These are phyloP conservation scores for Fraxinus albicans DNA, from an alignment of 305 asterid species.

Conservation along the genomic window DNA sequence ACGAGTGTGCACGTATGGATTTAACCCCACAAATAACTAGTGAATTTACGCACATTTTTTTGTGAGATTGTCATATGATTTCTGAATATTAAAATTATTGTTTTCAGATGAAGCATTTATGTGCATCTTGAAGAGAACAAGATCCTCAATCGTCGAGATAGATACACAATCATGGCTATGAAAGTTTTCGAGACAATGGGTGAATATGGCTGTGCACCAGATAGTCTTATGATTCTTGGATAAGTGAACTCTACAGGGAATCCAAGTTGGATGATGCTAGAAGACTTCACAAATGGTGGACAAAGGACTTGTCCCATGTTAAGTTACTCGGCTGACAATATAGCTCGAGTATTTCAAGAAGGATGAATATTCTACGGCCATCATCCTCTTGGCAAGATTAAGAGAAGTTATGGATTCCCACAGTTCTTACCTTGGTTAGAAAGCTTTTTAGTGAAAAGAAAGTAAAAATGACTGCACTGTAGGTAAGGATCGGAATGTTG, in stretches of 20 bases:
- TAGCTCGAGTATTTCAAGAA: slow-evolving; percentile 78
- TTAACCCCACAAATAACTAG: not conserved
- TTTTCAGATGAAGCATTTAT: not conserved
- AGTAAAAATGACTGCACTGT: slow-evolving; percentile 58
- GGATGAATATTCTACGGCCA: slow-evolving; percentile 51
- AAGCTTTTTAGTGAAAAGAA: slow-evolving; percentile 81
- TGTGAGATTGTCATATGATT: not conserved
- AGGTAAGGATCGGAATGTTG: slow-evolving; percentile 45
- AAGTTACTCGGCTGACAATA: slow-evolving; percentile 78
- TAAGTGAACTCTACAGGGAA: slow-evolving; percentile 85
- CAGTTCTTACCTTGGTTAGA: slow-evolving; percentile 68
- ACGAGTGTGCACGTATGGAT: not conserved
- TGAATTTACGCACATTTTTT: not conserved
- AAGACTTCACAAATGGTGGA: slow-evolving; percentile 57
- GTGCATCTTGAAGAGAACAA: not conserved
- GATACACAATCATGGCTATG: slow-evolving; percentile 52
- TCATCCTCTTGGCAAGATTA: slow-evolving; percentile 52
- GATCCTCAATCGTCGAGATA: slow-evolving; percentile 42
- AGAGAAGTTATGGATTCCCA: slow-evolving; percentile 70
- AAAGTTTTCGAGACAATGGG: slow-evolving; percentile 49
- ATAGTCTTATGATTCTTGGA: slow-evolving; percentile 72
- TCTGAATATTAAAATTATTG: not conserved
- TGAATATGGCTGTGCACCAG: slow-evolving; percentile 63
- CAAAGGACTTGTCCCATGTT: slow-evolving; percentile 67
- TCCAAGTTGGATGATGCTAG: slow-evolving; percentile 72